phyloP scores from a whole-genome alignment of 352 stramenopile genomes.

The Pythium utonaiense region DNA sequence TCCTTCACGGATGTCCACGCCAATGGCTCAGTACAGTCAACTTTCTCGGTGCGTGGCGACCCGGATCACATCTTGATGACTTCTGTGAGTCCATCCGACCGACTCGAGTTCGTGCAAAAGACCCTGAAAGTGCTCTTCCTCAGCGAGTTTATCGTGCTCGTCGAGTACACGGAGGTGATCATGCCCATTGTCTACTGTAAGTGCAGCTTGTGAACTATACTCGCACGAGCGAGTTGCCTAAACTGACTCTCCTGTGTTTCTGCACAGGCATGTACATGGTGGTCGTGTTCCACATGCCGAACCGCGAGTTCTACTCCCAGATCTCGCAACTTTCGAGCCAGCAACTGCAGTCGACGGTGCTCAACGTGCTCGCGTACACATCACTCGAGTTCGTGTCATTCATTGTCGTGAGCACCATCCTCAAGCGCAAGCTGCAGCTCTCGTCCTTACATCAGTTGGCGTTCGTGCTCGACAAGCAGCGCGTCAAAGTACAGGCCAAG shows the following conservation, averaged over 20 bases:
- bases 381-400: conserved; percentile 9
- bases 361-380: conserved; percentile 10
- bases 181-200: conserved; percentile 31
- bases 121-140: conserved; percentile 24
- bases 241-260: neutral
- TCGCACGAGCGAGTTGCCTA: neutral
- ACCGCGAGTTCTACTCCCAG: conserved; percentile 12
- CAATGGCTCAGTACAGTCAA: too few species aligned
- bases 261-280: conserved; percentile 11
- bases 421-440: conserved; percentile 7
- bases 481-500: conserved; percentile 8
- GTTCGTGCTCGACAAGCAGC: conserved; percentile 14
- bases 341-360: neutral
- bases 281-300: conserved; percentile 9
- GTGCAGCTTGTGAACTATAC: neutral
- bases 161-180: conserved; percentile 32
- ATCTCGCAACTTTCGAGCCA: neutral
- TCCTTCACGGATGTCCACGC: too few species aligned
- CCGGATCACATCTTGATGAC: neutral
- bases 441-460: conserved; percentile 10
- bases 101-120: conserved; percentile 5
- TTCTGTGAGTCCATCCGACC: neutral
- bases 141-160: conserved; percentile 27
- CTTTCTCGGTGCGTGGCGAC: neutral
- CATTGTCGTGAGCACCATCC: neutral